These are phyloP conservation scores for Heterobasidion irregulare DNA, from an alignment of 1,284 basidiomycete genomes.

Conservation along the genomic window DNA sequence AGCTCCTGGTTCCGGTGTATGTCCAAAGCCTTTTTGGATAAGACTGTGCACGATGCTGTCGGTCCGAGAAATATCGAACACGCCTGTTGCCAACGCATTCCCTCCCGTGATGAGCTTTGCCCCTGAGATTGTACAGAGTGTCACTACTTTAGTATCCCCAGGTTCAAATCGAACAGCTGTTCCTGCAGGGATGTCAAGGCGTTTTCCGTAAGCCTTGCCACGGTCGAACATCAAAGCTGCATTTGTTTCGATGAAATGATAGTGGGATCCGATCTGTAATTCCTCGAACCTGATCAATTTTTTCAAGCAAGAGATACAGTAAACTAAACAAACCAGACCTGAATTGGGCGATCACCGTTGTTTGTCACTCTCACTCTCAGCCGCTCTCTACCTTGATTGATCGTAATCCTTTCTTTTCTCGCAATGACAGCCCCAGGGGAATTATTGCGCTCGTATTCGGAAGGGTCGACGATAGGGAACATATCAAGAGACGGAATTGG, in stretches of 20 bases:
- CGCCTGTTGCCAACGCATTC: constrained; percentile 65
- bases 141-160: constrained; percentile 81
- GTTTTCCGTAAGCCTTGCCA: constrained; percentile 69
- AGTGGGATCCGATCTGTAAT: constrained; percentile 81
- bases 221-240: constrained; percentile 80
- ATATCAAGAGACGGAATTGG: constrained; percentile 64
- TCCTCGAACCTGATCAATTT: neutral
- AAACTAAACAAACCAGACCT: constrained; percentile 37
- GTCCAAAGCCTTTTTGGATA: constrained; percentile 51
- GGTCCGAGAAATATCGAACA: constrained; percentile 31
- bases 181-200: constrained; percentile 89
- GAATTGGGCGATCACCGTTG: constrained; percentile 90
- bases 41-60: constrained; percentile 37
- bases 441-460: constrained; percentile 42
- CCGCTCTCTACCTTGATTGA: constrained; percentile 70
- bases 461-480: constrained; percentile 51
- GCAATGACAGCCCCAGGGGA: constrained; percentile 74
- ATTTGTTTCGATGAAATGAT: constrained; percentile 91
- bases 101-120: constrained; percentile 71
- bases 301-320: no score
- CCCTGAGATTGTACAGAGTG: constrained; percentile 77
- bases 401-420: constrained; percentile 56
- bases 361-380: constrained; percentile 80
- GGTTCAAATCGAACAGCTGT: constrained; percentile 98
- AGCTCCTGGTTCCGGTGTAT: constrained; percentile 53